Percentiles rank a stretch among this genome's conserved stretches.
Conservation (phyloP, 345 rosid genomes). For the Geranium brycei region DNA sequence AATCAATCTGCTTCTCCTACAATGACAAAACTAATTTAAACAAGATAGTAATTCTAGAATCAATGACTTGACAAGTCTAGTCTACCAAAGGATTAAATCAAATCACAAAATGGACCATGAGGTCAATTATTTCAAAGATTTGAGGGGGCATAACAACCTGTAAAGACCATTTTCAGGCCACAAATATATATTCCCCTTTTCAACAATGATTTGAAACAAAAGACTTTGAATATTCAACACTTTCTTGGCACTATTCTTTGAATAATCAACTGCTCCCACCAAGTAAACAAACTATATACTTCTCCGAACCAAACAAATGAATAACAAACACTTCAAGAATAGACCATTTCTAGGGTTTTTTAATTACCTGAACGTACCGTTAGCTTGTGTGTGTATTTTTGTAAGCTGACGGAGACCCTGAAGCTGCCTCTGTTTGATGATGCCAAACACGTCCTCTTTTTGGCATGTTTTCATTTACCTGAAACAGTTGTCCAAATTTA, state of each 20-base stretch:
- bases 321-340: not conserved
- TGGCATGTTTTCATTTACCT: not conserved
- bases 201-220: not conserved
- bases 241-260: not conserved
- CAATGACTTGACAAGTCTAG: not conserved
- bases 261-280: not conserved
- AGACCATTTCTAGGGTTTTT: too few relatives aligned
- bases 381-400: too few relatives aligned
- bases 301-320: too few relatives aligned
- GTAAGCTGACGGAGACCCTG: not conserved
- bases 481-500: too few relatives aligned
- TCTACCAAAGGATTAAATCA: too few relatives aligned
- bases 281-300: not conserved
- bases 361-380: too few relatives aligned
- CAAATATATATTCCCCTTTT: not conserved
- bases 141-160: not conserved
- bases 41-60: too few relatives aligned
- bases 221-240: not conserved
- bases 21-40: too few relatives aligned
- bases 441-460: not conserved
- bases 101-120: not conserved
- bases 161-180: not conserved
- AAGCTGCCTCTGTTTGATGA: not conserved
- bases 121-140: not conserved
- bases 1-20: too few relatives aligned